These are phyloP conservation scores for Penicillium occitanis DNA, from an alignment of 2,329 filamentous ascomycete species.

Conservation along the genomic window DNA sequence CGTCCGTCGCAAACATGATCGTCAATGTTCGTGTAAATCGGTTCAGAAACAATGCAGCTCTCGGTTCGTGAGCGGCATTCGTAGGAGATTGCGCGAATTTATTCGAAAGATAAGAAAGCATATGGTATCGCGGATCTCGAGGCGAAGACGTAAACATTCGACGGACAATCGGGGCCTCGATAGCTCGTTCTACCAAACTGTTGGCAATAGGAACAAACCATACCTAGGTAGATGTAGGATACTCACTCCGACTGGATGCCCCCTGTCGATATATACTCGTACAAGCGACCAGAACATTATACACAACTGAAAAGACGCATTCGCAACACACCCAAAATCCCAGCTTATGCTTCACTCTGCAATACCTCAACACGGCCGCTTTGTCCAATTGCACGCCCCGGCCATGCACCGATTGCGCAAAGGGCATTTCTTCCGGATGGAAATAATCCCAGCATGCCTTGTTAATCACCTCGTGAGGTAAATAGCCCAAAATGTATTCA, in stretches of 20 bases:
- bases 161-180: conserved; percentile 74
- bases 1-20: conserved; percentile 82
- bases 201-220: not conserved
- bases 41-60: conserved; percentile 81
- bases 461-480: conserved; percentile 71
- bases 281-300: conserved; percentile 82
- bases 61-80: conserved; percentile 69
- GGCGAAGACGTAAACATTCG: conserved; percentile 79
- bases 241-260: conserved; percentile 70
- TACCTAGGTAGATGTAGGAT: conserved; percentile 21
- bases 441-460: conserved; percentile 84
- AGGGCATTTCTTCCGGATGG: conserved; percentile 74
- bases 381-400: conserved; percentile 76
- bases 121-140: conserved; percentile 81
- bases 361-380: conserved; percentile 80
- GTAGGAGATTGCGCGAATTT: conserved; percentile 62
- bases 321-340: conserved; percentile 77
- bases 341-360: conserved; percentile 65
- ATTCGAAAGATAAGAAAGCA: conserved; percentile 79
- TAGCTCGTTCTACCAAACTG: conserved; percentile 62
- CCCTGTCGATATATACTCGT: conserved; percentile 73
- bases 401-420: conserved; percentile 70
- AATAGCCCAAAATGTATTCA: conserved; percentile 77
- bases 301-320: conserved; percentile 85
- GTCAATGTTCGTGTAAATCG: conserved; percentile 79